Evolutionary conservation across 108 stramenopile species (phyloP).

Genomic region (Licmophora abbreviata): DNA sequence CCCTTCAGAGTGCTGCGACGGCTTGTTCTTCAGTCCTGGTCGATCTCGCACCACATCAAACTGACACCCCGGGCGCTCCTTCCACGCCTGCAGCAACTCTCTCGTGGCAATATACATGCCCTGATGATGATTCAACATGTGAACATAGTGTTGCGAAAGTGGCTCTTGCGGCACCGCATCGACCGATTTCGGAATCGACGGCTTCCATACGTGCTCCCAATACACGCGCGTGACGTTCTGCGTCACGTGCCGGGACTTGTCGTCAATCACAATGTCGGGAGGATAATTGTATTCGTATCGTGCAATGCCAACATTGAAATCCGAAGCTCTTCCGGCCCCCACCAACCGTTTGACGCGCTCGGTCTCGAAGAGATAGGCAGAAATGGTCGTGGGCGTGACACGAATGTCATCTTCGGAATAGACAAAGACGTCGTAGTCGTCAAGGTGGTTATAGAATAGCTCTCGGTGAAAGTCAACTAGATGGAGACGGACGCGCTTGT

Average conservation of each 20-base stretch:
- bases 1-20: slow-evolving; percentile 64
- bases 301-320: slow-evolving; percentile 81
- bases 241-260: slow-evolving; percentile 78
- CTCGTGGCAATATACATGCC: slow-evolving; percentile 79
- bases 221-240: slow-evolving; percentile 79
- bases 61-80: slow-evolving; percentile 38
- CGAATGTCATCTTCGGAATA: slow-evolving; percentile 86
- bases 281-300: slow-evolving; percentile 88
- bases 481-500: slow-evolving; percentile 47
- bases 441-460: slow-evolving; percentile 67
- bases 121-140: slow-evolving; percentile 78
- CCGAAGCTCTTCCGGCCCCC: slow-evolving; percentile 29
- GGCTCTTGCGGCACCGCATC: slow-evolving; percentile 23
- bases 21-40: slow-evolving; percentile 44
- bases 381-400: slow-evolving; percentile 63
- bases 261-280: slow-evolving; percentile 68
- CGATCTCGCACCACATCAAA: slow-evolving; percentile 63
- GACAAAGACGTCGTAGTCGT: slow-evolving; percentile 75
- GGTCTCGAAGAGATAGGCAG: slow-evolving; percentile 73
- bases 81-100: slow-evolving; percentile 64
- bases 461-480: slow-evolving; percentile 76
- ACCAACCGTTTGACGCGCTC: slow-evolving; percentile 36
- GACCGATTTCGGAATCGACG: slow-evolving; percentile 47
- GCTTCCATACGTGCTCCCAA: slow-evolving; percentile 66
- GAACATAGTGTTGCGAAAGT: slow-evolving; percentile 45